Percentiles rank a stretch among this genome's conserved stretches.
Evolutionary conservation across 768 basidiomycete genomes (phyloP).

Genomic region (Tulasnella sp.): DNA sequence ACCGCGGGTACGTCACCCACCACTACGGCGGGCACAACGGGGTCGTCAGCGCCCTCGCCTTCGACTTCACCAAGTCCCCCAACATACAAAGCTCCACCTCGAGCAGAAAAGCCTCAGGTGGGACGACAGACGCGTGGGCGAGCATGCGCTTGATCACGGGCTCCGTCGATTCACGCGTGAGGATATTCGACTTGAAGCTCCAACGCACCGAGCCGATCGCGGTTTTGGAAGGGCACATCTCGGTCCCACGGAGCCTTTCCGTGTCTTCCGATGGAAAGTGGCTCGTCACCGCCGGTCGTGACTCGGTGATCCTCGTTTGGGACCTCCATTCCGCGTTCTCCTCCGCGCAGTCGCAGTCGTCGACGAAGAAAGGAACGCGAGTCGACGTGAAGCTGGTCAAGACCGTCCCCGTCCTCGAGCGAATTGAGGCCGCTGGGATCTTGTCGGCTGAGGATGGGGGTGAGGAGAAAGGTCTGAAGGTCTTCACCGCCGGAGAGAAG

Average conservation of each 20-base stretch:
- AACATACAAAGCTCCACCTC: slow-evolving; percentile 32
- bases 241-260: slow-evolving; percentile 84
- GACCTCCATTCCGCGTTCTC: slow-evolving; percentile 40
- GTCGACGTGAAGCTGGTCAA: slow-evolving; percentile 46
- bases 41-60: slow-evolving; percentile 84
- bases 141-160: slow-evolving; percentile 76
- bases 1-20: slow-evolving; percentile 82
- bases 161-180: slow-evolving; percentile 81
- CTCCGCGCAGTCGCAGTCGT: not conserved
- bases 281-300: slow-evolving; percentile 84
- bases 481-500: slow-evolving; percentile 88
- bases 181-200: slow-evolving; percentile 79
- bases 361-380: slow-evolving; percentile 17
- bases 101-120: slow-evolving; percentile 32
- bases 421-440: slow-evolving; percentile 64
- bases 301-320: slow-evolving; percentile 90
- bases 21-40: slow-evolving; percentile 95
- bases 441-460: slow-evolving; percentile 32
- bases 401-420: slow-evolving; percentile 74
- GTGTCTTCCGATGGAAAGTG: slow-evolving; percentile 77
- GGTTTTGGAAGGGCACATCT: slow-evolving; percentile 90
- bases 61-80: slow-evolving; percentile 40
- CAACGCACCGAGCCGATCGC: slow-evolving; percentile 54
- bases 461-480: slow-evolving; percentile 36
- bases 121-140: slow-evolving; percentile 21